Evolutionary conservation across 176 grass and related monocot species (phyloP).

Genomic region (Aegilops umbellulata): DNA sequence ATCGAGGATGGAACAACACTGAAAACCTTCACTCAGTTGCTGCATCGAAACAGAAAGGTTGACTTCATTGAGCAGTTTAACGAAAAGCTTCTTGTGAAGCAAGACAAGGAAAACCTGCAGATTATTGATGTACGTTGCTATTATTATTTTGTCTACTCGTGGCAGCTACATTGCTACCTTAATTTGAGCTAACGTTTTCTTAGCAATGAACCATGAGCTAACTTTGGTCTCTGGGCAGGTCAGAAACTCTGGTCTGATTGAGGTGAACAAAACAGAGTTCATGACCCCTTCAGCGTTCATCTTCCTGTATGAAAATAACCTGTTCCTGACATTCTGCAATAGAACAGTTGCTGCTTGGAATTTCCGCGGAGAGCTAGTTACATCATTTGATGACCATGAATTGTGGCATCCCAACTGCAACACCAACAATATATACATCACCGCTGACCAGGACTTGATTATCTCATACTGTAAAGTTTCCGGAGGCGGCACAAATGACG

Average conservation of each 20-base stretch:
- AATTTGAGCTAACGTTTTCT: not conserved
- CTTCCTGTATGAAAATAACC: slow-evolving; percentile 70
- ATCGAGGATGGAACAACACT: slow-evolving; percentile 67
- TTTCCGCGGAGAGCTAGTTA: slow-evolving; percentile 64
- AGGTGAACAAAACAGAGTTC: slow-evolving; percentile 67
- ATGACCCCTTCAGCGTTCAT: slow-evolving; percentile 81
- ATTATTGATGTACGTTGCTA: slow-evolving; percentile 58
- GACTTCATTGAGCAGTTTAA: slow-evolving; percentile 84
- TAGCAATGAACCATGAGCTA: not conserved
- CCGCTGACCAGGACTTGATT: slow-evolving; percentile 59
- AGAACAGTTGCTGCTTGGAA: slow-evolving; percentile 72
- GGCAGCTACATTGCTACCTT: not conserved
- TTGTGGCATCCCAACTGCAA: slow-evolving; percentile 72
- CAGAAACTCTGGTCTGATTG: slow-evolving; percentile 52
- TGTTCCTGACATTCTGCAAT: slow-evolving; percentile 73
- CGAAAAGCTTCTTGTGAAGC: slow-evolving; percentile 72
- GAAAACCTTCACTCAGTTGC: slow-evolving; percentile 64
- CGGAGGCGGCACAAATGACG: not conserved
- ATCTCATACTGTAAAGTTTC: slow-evolving; percentile 65
- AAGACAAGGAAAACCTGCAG: slow-evolving; percentile 80
- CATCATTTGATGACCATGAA: slow-evolving; percentile 71
- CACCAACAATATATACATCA: slow-evolving; percentile 80
- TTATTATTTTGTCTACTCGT: not conserved
- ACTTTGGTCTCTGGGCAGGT: slow-evolving; percentile 48
- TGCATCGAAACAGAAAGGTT: slow-evolving; percentile 68